A percentile compares a stretch with the other conserved stretches of the same genome.
Conservation (phyloP, 2,329 filamentous ascomycete genomes). For the Pseudogymnoascus sp. region DNA sequence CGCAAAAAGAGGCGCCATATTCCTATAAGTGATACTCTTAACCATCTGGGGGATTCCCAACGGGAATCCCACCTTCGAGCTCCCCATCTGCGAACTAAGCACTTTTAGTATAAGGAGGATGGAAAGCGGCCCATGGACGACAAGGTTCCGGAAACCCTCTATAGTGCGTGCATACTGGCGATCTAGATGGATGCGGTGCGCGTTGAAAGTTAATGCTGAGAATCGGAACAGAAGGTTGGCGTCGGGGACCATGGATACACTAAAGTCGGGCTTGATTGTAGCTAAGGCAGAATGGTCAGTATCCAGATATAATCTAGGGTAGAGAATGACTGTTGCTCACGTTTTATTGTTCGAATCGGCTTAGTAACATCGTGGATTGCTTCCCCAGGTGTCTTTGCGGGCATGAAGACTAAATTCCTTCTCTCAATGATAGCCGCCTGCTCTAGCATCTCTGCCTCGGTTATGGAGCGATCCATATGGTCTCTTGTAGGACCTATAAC, state of each 20-base stretch:
- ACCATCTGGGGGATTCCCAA: conserved; percentile 34
- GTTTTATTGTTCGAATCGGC: conserved; percentile 19
- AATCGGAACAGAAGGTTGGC: conserved; percentile 76
- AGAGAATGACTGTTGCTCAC: conserved; percentile 15
- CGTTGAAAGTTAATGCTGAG: conserved; percentile 86
- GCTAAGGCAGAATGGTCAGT: conserved; percentile 13
- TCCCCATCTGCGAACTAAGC: conserved; percentile 42
- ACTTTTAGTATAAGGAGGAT: conserved; percentile 69
- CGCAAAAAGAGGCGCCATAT: conserved; percentile 74
- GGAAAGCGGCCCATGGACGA: conserved; percentile 83
- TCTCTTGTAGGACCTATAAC: neutral
- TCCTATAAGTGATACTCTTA: conserved; percentile 64
- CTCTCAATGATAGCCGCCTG: conserved; percentile 45
- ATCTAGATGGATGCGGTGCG: conserved; percentile 85
- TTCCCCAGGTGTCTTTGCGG: conserved; percentile 26
- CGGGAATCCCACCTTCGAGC: conserved; percentile 18
- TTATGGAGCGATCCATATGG: neutral
- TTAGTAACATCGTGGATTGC: conserved; percentile 16
- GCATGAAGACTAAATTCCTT: conserved; percentile 59
- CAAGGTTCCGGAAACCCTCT: conserved; percentile 67
- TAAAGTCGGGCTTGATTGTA: conserved; percentile 39
- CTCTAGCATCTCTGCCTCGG: conserved; percentile 13
- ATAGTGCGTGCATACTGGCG: conserved; percentile 57
- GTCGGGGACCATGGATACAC: conserved; percentile 57
- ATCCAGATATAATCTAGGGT: neutral